phyloP scores from a whole-genome alignment of 768 basidiomycete genomes.

The Leccinum uliginosum region DNA sequence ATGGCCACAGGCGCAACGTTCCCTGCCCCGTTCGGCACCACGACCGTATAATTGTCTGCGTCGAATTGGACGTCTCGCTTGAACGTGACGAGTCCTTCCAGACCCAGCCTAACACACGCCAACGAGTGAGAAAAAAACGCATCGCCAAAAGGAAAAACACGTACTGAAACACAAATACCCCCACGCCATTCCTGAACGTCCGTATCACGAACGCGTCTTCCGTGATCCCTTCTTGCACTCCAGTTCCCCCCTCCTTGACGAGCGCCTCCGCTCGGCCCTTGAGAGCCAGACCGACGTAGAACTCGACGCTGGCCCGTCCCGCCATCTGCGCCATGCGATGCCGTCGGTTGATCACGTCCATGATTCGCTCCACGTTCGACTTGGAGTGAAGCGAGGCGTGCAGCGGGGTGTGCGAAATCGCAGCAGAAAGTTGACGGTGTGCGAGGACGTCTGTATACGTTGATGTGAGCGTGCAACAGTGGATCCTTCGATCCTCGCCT shows the following conservation, averaged over 20 bases:
- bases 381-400: constrained; percentile 89
- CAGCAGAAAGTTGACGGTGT: constrained; percentile 89
- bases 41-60: constrained; percentile 83
- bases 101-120: constrained; percentile 44
- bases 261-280: constrained; percentile 53
- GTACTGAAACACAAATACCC: constrained; percentile 94
- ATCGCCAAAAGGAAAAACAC: constrained; percentile 26
- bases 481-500: not conserved
- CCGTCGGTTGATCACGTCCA: constrained; percentile 84
- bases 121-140: not conserved
- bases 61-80: constrained; percentile 88
- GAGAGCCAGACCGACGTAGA: constrained; percentile 91
- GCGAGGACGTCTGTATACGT: constrained; percentile 74
- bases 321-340: constrained; percentile 99
- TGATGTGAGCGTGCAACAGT: not conserved
- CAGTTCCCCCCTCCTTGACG: constrained; percentile 23
- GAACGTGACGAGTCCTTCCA: constrained; percentile 80
- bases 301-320: constrained; percentile 92
- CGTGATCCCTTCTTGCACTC: constrained; percentile 37
- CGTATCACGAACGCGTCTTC: constrained; percentile 94
- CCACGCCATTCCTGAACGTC: constrained; percentile 90
- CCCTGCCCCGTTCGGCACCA: constrained; percentile 43
- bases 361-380: constrained; percentile 76
- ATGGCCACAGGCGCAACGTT: constrained; percentile 49
- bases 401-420: constrained; percentile 78